These are phyloP conservation scores for Cystobasidium onofrii DNA, from an alignment of 768 basidiomycete genomes.

Conservation along the genomic window DNA sequence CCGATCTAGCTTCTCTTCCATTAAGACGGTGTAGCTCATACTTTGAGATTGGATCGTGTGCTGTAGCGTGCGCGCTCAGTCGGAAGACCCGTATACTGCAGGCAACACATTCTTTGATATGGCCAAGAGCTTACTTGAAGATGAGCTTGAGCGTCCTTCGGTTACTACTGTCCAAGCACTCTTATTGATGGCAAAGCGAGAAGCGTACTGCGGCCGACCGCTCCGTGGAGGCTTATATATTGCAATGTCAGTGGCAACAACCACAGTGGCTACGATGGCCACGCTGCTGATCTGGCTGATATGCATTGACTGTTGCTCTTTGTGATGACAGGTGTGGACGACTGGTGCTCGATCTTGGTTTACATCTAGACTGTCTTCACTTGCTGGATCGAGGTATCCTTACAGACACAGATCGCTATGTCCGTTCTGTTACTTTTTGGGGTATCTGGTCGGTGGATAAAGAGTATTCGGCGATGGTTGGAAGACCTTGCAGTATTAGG, in stretches of 20 bases:
- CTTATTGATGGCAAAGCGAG: slow-evolving; percentile 13
- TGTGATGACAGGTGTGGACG: neutral
- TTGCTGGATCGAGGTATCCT: slow-evolving; percentile 7
- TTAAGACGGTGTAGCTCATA: no score
- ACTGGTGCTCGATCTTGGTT: slow-evolving; percentile 12
- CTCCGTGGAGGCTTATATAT: slow-evolving; percentile 19
- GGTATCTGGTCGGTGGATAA: slow-evolving; percentile 4
- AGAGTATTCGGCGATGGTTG: slow-evolving; percentile 7
- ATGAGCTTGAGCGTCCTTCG: slow-evolving; percentile 12
- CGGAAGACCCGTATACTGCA: slow-evolving; percentile 14
- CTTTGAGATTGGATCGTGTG: no score
- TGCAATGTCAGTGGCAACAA: neutral
- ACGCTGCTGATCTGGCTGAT: neutral
- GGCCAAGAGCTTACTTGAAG: slow-evolving; percentile 18
- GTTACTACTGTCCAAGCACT: slow-evolving; percentile 27
- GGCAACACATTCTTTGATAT: slow-evolving; percentile 21
- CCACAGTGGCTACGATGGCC: neutral
- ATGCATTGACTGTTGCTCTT: neutral
- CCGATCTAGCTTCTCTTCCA: no score
- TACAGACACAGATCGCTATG: slow-evolving; percentile 7
- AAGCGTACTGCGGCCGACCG: neutral
- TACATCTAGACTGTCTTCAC: slow-evolving; percentile 15
- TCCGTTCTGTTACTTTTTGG: slow-evolving; percentile 8
- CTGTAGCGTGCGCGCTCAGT: neutral
- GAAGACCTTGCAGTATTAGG: neutral